A percentile compares a stretch with the other conserved stretches of the same genome.
These are phyloP conservation scores for Corchorus capsularis DNA, from an alignment of 345 rosid genomes.

Conservation along the genomic window DNA sequence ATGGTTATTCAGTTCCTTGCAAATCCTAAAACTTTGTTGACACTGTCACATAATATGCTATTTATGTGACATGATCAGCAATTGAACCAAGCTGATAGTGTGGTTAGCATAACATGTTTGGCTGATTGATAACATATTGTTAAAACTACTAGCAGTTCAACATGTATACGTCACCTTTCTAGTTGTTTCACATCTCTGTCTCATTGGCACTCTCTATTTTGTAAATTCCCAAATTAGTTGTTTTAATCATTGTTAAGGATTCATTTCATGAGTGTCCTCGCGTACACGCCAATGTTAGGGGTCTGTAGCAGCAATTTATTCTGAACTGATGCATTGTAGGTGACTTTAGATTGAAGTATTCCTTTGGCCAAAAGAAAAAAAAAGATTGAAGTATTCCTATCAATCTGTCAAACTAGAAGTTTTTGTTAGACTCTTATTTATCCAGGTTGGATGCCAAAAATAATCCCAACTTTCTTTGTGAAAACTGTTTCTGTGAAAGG, in stretches of 20 bases:
- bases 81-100: constrained; percentile 4
- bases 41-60: not conserved
- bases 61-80: not conserved
- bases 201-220: not conserved
- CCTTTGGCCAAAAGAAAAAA: no score
- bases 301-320: not conserved
- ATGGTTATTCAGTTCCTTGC: constrained; percentile 3
- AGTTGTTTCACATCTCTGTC: not conserved
- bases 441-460: constrained; percentile 4
- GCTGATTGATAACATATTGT: not conserved
- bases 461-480: not conserved
- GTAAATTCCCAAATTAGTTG: not conserved
- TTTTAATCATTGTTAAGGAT: constrained; percentile 2
- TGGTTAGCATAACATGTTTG: constrained; percentile 3
- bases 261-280: not conserved
- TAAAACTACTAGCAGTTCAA: not conserved
- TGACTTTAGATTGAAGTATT: not conserved
- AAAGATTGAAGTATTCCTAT: not conserved
- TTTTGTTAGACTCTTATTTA: not conserved
- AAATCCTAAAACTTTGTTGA: not conserved
- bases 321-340: not conserved
- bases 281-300: not conserved
- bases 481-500: not conserved
- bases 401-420: not conserved
- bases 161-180: not conserved